Evolutionary conservation across 2,329 filamentous ascomycete genomes (phyloP).

Genomic region (Phaeosphaeriaceae sp.): DNA sequence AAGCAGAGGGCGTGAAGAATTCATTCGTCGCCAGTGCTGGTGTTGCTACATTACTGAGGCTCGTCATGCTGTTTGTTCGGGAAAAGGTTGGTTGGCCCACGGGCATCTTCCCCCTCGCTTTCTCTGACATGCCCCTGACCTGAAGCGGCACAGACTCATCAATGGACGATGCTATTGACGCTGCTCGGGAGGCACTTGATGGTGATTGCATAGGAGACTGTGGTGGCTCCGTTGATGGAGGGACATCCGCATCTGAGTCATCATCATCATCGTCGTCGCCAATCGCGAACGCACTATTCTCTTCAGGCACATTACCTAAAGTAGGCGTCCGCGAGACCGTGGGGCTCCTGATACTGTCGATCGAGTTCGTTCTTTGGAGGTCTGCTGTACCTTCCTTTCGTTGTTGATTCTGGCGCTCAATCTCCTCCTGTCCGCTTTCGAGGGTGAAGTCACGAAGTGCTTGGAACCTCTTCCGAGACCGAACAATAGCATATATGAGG

Average conservation of each 20-base stretch:
- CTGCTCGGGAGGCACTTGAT: conserved; percentile 62
- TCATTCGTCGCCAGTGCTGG: conserved; percentile 63
- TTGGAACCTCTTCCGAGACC: conserved; percentile 83
- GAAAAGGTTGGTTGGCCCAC: conserved; percentile 83
- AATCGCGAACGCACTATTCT: conserved; percentile 84
- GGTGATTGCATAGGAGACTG: too few relatives aligned
- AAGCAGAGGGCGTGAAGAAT: conserved; percentile 77
- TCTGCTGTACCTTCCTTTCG: conserved; percentile 65
- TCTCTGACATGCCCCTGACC: conserved; percentile 92
- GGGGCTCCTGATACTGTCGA: conserved; percentile 72
- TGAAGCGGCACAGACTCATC: conserved; percentile 86
- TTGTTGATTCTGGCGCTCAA: conserved; percentile 77
- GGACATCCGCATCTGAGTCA: conserved; percentile 69
- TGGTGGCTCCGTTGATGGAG: conserved; percentile 45
- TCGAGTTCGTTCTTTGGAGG: conserved; percentile 63
- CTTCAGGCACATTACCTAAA: conserved; percentile 74
- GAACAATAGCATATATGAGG: conserved; percentile 79
- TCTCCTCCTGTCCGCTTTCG: conserved; percentile 89
- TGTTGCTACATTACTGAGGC: conserved; percentile 71
- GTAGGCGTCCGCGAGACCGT: conserved; percentile 62
- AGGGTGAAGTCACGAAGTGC: conserved; percentile 86
- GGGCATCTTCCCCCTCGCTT: conserved; percentile 94
- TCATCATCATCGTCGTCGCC: conserved; percentile 74
- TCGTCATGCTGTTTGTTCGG: conserved; percentile 86
- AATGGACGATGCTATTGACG: conserved; percentile 70